Evolutionary conservation across 495 filamentous ascomycete genomes (phyloP).

Genomic region (Delitschia confertaspora): DNA sequence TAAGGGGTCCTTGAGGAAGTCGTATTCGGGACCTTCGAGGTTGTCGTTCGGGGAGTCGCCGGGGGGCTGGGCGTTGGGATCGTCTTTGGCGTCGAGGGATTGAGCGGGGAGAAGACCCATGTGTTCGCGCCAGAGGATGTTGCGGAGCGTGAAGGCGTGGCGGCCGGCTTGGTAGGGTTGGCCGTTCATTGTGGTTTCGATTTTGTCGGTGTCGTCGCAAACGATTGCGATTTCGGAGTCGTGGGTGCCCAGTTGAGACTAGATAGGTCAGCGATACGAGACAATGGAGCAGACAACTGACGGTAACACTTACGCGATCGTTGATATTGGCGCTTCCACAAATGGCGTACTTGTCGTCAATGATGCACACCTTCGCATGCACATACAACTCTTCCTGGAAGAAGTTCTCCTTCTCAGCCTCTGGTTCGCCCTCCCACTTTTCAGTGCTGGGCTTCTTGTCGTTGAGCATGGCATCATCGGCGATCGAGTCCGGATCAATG

Average conservation of each 20-base stretch:
- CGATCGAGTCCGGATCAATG: conserved; percentile 58
- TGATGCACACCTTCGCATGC: conserved; percentile 58
- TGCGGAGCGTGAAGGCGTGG: conserved; percentile 70
- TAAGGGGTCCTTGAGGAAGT: conserved; percentile 75
- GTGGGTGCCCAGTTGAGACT: conserved; percentile 78
- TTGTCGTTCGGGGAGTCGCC: conserved; percentile 60
- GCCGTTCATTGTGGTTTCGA: conserved; percentile 72
- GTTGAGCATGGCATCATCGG: conserved; percentile 71
- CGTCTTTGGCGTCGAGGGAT: conserved; percentile 55
- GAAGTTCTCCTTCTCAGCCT: conserved; percentile 74
- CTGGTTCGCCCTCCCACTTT: conserved; percentile 58
- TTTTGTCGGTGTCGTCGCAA: conserved; percentile 72
- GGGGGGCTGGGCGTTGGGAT: conserved; percentile 77
- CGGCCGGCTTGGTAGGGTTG: conserved; percentile 61
- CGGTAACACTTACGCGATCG: conserved; percentile 51
- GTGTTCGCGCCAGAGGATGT: conserved; percentile 88
- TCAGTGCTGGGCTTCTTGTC: conserved; percentile 58
- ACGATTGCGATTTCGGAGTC: conserved; percentile 91
- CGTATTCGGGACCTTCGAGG: conserved; percentile 54
- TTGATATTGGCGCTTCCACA: conserved; percentile 91
- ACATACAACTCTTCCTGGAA: conserved; percentile 94
- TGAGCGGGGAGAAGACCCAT: conserved; percentile 75
- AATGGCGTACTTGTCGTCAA: conserved; percentile 48
- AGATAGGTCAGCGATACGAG: background rate
- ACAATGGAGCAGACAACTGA: background rate